phyloP scores from a whole-genome alignment of 2,329 filamentous ascomycete genomes.

The Fusarium buxicola region DNA sequence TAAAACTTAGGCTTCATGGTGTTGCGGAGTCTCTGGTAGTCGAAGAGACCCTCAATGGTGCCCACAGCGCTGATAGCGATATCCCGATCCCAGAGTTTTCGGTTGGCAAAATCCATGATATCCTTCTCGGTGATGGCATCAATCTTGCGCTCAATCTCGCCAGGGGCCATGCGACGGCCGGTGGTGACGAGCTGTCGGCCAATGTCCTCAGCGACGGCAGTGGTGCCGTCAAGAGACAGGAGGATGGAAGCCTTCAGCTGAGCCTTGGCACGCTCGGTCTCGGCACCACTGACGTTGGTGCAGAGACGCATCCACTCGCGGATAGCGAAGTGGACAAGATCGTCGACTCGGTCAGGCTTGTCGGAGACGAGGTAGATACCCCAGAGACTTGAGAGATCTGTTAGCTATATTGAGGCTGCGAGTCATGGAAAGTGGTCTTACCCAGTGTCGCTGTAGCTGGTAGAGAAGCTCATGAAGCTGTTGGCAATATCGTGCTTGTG shows the following conservation, averaged over 20 bases:
- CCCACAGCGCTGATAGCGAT: constrained; percentile 94
- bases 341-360: constrained; percentile 87
- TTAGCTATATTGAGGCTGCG: constrained; percentile 40
- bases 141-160: constrained; percentile 94
- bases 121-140: constrained; percentile 93
- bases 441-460: constrained; percentile 99
- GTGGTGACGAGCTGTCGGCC: constrained; percentile 98
- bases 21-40: constrained; percentile 82
- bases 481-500: constrained; percentile 96
- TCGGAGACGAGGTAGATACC: constrained; percentile 98
- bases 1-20: constrained; percentile 88
- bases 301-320: constrained; percentile 98
- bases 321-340: constrained; percentile 97
- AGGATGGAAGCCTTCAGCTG: constrained; percentile 99
- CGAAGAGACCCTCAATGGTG: constrained; percentile 85
- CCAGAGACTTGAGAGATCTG: constrained; percentile 78
- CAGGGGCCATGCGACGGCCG: constrained; percentile 87
- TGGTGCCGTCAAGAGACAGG: constrained; percentile 96
- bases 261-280: constrained; percentile 98
- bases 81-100: constrained; percentile 97
- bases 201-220: constrained; percentile 97
- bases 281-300: constrained; percentile 85
- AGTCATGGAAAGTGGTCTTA: constrained; percentile 60
- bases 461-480: constrained; percentile 99
- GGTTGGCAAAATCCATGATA: constrained; percentile 95